Percentiles rank a stretch among this genome's conserved stretches.
phyloP scores from a whole-genome alignment of 176 grass and related monocot species.

The Poa annua region DNA sequence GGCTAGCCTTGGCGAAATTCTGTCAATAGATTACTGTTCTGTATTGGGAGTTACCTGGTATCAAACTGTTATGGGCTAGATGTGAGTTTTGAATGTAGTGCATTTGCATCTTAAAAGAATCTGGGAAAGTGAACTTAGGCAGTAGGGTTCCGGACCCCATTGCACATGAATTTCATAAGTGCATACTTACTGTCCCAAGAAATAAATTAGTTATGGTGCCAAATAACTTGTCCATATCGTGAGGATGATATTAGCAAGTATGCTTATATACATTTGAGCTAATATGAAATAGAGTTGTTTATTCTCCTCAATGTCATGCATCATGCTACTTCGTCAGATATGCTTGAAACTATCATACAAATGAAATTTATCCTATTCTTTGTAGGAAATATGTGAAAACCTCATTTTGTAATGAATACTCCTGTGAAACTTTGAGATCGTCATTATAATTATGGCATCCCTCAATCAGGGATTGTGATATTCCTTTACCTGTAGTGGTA shows the following conservation, averaged over 20 bases:
- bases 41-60: not conserved
- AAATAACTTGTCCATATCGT: not conserved
- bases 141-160: not conserved
- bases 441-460: not conserved
- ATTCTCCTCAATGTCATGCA: not conserved
- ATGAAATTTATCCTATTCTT: not conserved
- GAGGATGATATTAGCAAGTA: not conserved
- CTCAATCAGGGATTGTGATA: not conserved
- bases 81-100: conserved; percentile 19
- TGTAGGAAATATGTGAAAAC: not conserved
- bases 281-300: not conserved
- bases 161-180: not conserved
- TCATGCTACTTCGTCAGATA: not conserved
- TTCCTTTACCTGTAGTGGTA: not conserved
- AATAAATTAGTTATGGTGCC: not conserved
- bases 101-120: conserved; percentile 3
- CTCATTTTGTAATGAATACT: not conserved
- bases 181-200: not conserved
- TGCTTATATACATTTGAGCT: conserved; percentile 4
- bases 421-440: not conserved
- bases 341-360: conserved; percentile 1
- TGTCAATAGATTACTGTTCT: not conserved
- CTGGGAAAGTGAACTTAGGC: not conserved
- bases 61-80: not conserved
- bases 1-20: not conserved